These are phyloP conservation scores for Globisporangium iwayamae DNA, from an alignment of 352 stramenopile species.

Conservation along the genomic window DNA sequence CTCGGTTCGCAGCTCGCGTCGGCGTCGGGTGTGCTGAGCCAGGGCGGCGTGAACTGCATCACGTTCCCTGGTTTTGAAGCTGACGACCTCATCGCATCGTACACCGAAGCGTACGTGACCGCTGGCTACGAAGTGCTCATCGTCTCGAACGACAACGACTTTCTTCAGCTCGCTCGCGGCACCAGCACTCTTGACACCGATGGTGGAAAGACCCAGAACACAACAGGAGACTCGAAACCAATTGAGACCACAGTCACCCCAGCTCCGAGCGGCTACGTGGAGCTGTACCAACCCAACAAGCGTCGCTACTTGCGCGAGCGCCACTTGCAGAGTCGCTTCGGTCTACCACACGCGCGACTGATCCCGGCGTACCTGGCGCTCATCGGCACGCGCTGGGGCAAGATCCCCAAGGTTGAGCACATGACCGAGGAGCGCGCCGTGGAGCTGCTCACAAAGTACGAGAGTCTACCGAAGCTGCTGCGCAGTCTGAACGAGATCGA, in stretches of 20 bases:
- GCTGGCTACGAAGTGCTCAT: conserved; percentile 55
- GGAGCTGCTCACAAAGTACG: conserved; percentile 61
- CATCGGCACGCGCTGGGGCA: conserved; percentile 67
- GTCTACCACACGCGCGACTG: conserved; percentile 34
- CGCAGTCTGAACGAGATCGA: conserved; percentile 61
- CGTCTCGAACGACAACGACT: conserved; percentile 72
- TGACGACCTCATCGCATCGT: conserved; percentile 69
- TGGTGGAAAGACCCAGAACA: neutral
- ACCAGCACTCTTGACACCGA: conserved; percentile 6
- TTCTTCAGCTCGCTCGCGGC: conserved; percentile 53
- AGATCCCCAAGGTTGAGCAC: conserved; percentile 50
- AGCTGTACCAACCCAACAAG: conserved; percentile 76
- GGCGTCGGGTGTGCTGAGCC: conserved; percentile 27
- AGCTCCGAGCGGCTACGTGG: conserved; percentile 23
- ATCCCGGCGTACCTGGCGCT: conserved; percentile 65
- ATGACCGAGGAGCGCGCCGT: conserved; percentile 56
- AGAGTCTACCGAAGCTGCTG: conserved; percentile 49
- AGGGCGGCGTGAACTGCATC: conserved; percentile 45
- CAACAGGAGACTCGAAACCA: neutral
- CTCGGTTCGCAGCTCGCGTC: conserved; percentile 41
- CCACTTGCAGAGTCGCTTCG: conserved; percentile 57
- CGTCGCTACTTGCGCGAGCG: conserved; percentile 63
- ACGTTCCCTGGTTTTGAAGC: conserved; percentile 47
- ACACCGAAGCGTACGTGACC: conserved; percentile 34
- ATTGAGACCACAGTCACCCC: neutral